Conservation (phyloP, 768 basidiomycete species). For the Termitomyces sp. region DNA sequence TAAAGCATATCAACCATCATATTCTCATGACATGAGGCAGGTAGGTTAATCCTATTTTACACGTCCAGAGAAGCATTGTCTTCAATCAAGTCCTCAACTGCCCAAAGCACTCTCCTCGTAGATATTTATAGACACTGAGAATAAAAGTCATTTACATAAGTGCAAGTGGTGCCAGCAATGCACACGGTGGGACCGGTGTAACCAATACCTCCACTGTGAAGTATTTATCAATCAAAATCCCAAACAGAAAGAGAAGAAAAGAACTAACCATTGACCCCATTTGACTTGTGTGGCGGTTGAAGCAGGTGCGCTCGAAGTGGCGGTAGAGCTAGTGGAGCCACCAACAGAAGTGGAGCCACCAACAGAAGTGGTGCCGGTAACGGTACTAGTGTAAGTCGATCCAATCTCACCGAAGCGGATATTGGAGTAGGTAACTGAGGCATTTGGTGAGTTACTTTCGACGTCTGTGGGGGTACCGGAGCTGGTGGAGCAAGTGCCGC, state of each 20-base stretch:
- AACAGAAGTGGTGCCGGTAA: conserved; percentile 1
- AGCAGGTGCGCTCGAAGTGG: background rate
- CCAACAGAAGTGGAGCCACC: background rate
- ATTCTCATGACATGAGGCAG: background rate
- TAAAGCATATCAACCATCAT: background rate
- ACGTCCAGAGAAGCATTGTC: background rate
- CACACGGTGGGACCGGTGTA: conserved; percentile 3
- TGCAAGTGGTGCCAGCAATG: conserved; percentile 1
- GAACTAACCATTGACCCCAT: conserved; percentile 2
- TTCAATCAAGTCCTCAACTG: background rate
- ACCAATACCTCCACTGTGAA: background rate
- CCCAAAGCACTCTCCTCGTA: background rate
- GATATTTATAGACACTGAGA: conserved; percentile 4
- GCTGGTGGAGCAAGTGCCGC: conserved; percentile 32
- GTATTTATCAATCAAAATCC: background rate
- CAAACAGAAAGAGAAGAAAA: background rate
- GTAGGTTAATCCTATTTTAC: background rate
- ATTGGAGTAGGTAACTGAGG: conserved; percentile 35
- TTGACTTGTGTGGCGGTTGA: background rate
- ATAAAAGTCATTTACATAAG: background rate
- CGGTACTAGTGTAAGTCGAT: conserved; percentile 2
- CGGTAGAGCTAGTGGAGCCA: background rate
- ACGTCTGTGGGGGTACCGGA: conserved; percentile 31
- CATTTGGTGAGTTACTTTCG: conserved; percentile 18
- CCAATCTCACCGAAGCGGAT: conserved; percentile 6